phyloP scores from a whole-genome alignment of 495 filamentous ascomycete species.

The Elaphomyces granulatus region DNA sequence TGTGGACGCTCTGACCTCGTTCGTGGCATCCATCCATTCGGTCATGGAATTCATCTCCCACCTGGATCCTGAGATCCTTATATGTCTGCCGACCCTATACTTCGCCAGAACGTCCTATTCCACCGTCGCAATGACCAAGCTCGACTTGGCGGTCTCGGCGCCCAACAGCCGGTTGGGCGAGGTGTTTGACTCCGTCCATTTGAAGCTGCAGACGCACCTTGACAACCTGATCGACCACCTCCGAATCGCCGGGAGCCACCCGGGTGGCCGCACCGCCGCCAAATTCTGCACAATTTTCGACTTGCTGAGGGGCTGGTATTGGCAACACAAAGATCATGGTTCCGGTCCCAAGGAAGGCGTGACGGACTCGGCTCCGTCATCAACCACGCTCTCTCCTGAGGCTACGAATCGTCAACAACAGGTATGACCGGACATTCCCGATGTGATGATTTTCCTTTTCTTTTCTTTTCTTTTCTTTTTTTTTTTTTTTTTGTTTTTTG shows the following conservation, averaged over 20 bases:
- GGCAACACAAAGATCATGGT: conserved; percentile 30
- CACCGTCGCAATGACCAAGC: conserved; percentile 73
- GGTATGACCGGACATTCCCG: too few species aligned
- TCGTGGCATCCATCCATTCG: conserved; percentile 55
- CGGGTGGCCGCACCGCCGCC: conserved; percentile 51
- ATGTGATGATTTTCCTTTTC: too few species aligned
- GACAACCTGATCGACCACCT: conserved; percentile 54
- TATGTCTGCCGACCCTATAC: conserved; percentile 59
- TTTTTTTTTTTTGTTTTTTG: too few species aligned
- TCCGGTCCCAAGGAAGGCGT: conserved; percentile 17
- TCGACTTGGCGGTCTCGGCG: conserved; percentile 62
- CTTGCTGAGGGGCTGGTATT: conserved; percentile 63
- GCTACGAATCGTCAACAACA: too few species aligned
- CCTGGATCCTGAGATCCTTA: conserved; percentile 45
- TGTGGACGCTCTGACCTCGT: conserved; percentile 56
- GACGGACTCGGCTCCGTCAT: too few species aligned
- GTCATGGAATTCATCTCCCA: conserved; percentile 55
- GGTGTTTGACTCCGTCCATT: conserved; percentile 57
- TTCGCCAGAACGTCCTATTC: conserved; percentile 72
- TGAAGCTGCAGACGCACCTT: conserved; percentile 64
- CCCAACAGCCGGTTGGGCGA: conserved; percentile 57
- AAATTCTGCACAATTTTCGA: conserved; percentile 66
- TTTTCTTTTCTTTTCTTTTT: too few species aligned
- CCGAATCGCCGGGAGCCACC: conserved; percentile 43
- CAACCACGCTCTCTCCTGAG: too few species aligned